Evolutionary conservation across 768 basidiomycete species (phyloP), one percentile per base, ranked within the genome.

Genomic region (Agrocybe praecox): DNA sequence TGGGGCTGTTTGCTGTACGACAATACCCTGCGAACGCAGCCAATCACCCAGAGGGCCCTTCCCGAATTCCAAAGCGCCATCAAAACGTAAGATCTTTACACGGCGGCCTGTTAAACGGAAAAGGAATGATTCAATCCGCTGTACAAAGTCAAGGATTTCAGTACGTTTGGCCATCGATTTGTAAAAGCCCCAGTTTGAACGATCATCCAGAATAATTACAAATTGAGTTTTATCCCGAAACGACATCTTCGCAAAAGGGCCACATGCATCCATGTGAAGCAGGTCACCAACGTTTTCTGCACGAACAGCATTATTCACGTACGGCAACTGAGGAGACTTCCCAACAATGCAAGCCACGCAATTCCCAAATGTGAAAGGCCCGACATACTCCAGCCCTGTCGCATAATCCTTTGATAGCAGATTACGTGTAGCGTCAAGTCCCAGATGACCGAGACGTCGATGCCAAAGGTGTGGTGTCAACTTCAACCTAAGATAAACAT

Each of bases 291-390:
- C 18, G 0, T 48, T 1, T 0, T 22, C 1, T 0, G 68, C 62
- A 12, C 53, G 55, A 44, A 58, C 22, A 11, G 44, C 59, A 12
- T 56, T 36, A 26, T 62, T 48, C 18, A 52, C 6, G 45, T 59
- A 63, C 0, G 64, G 60, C 9, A 23, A 56, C n/a, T 61, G 61
- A 23, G 68, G 56, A 43, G 56, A 52, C 36, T 70, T 68, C 1
- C 69, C 67, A 48, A 71, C 54, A 17, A 71, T 49, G 48, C 68
- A 72, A 0, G 65, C 34, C 3, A 63, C 50, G 29, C 68, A 72
- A 0, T 56, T 47, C 5, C 42, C n/a, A 17, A 48, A 32, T 0
- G 6, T 12, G 11, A 64, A 53, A 2, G 43, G 14, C 0, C 65
- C 62, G 4, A 8, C n/a, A 19, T 49, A 65, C 0, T 53, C 53